Conservation (phyloP, 148 eudicot species). For the Cornus kousa region DNA sequence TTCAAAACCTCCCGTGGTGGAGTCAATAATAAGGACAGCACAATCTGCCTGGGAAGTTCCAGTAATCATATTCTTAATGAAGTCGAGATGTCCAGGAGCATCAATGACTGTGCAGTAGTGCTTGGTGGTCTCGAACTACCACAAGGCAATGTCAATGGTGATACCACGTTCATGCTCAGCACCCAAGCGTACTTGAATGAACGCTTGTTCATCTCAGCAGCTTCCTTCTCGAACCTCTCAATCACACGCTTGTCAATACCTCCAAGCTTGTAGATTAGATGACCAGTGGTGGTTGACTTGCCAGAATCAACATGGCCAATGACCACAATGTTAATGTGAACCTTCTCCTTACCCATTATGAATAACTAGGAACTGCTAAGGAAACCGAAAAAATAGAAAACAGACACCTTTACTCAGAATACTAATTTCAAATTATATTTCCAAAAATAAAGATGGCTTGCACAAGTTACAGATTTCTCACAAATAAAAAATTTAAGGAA, state of each 20-base stretch:
- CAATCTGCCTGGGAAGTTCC: constrained; percentile 61
- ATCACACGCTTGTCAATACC: constrained; percentile 63
- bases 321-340: constrained; percentile 48
- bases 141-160: constrained; percentile 49
- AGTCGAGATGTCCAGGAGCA: constrained; percentile 53
- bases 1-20: constrained; percentile 62
- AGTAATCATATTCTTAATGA: constrained; percentile 57
- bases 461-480: too few relatives aligned
- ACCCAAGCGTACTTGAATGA: constrained; percentile 63
- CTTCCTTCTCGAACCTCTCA: constrained; percentile 60
- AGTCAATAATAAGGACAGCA: constrained; percentile 56
- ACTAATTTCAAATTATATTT: too few relatives aligned
- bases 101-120: constrained; percentile 53
- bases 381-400: too few relatives aligned
- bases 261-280: constrained; percentile 58
- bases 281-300: constrained; percentile 56
- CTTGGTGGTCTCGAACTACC: constrained; percentile 55
- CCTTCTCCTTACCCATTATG: constrained; percentile 50
- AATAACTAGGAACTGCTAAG: too few relatives aligned
- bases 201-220: constrained; percentile 66
- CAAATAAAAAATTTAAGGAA: too few relatives aligned
- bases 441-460: too few relatives aligned
- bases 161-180: constrained; percentile 51
- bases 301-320: constrained; percentile 63
- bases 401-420: too few relatives aligned